Conservation (phyloP, 1,139 yeast genomes). For the Blastobotrys buckinghamii region DNA sequence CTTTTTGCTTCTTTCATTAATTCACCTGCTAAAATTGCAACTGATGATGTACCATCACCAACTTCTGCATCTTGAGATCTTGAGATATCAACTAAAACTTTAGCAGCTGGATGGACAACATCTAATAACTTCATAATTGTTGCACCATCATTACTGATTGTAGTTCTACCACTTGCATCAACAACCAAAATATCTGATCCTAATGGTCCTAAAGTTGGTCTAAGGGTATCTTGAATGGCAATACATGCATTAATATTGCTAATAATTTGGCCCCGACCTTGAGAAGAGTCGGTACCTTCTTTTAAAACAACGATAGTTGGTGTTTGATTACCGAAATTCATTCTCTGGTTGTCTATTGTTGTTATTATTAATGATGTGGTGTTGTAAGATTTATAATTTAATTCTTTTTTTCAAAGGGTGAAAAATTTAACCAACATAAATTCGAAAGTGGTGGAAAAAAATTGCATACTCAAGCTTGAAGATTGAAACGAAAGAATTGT, state of each 20-base stretch:
- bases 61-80: constrained; percentile 98
- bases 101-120: constrained; percentile 98
- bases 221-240: constrained; percentile 92
- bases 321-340: constrained; percentile 88
- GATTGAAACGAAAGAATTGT: neutral
- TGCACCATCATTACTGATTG: constrained; percentile 97
- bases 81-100: constrained; percentile 88
- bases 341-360: constrained; percentile 25
- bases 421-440: neutral
- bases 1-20: constrained; percentile 82
- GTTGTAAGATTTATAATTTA: neutral
- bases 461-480: too few species aligned
- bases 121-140: constrained; percentile 87
- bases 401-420: neutral
- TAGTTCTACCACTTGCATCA: constrained; percentile 74
- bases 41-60: constrained; percentile 98
- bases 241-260: constrained; percentile 94
- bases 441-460: too few species aligned
- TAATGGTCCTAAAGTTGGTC: constrained; percentile 93
- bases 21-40: constrained; percentile 91
- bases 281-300: constrained; percentile 96
- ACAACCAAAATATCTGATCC: constrained; percentile 94
- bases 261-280: constrained; percentile 92
- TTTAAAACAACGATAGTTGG: constrained; percentile 96
- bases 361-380: neutral